A percentile compares a stretch with the other conserved stretches of the same genome.
phyloP scores from a whole-genome alignment of 2,329 filamentous ascomycete species.

The Colletotrichum sp. region DNA sequence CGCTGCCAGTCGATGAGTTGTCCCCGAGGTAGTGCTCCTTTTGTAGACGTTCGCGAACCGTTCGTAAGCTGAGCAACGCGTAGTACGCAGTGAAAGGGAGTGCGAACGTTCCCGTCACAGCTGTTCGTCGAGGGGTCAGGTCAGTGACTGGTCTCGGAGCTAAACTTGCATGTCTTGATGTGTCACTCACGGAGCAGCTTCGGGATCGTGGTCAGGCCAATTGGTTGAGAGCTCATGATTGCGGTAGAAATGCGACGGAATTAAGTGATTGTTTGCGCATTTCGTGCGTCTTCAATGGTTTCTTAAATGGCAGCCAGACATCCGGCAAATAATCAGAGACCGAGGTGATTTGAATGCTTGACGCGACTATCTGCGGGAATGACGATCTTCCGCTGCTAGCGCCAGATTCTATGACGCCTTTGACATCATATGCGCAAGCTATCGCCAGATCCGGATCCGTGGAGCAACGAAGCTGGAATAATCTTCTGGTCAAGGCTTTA shows the following conservation, averaged over 20 bases:
- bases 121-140: not conserved
- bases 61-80: conserved; percentile 3
- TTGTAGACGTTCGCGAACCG: not conserved
- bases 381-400: not conserved
- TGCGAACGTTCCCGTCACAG: conserved; percentile 1
- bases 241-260: not conserved
- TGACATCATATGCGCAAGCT: not conserved
- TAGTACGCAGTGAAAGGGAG: conserved; percentile 12
- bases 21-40: conserved; percentile 4
- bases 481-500: not conserved
- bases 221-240: not conserved
- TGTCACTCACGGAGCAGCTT: conserved; percentile 6
- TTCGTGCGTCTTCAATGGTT: not conserved
- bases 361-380: not conserved
- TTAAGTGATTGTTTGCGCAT: not conserved
- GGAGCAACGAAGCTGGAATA: not conserved
- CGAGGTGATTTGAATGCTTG: not conserved
- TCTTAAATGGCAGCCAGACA: not conserved
- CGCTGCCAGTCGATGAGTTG: not conserved
- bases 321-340: not conserved
- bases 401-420: not conserved
- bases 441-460: not conserved
- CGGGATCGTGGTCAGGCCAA: conserved; percentile 3
- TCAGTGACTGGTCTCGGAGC: not conserved
- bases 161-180: not conserved